Percentiles rank a stretch among this genome's conserved stretches.
phyloP scores from a whole-genome alignment of 257 asterid genomes.

The Ilex aquifolium region DNA sequence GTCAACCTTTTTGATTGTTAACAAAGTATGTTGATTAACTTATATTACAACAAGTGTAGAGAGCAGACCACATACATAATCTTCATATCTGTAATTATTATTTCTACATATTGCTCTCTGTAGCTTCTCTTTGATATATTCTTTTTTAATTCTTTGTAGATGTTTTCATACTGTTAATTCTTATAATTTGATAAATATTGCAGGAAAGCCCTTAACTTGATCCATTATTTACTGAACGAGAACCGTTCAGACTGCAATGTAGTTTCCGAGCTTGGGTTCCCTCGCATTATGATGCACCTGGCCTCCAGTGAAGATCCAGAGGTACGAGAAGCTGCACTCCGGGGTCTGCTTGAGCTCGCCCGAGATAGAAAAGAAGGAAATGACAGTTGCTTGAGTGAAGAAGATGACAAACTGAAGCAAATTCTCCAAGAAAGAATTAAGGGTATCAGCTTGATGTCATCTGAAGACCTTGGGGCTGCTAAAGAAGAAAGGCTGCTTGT shows the following conservation, averaged over 20 bases:
- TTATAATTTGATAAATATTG: constrained; percentile 6
- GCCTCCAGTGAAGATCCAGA: constrained; percentile 69
- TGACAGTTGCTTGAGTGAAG: constrained; percentile 24
- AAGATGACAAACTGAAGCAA: constrained; percentile 58
- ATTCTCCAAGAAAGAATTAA: constrained; percentile 55
- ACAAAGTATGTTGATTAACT: too few relatives aligned
- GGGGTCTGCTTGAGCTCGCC: constrained; percentile 67
- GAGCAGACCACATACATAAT: too few relatives aligned
- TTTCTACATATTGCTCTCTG: background rate
- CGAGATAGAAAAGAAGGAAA: constrained; percentile 26
- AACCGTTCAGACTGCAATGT: constrained; percentile 48
- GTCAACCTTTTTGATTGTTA: background rate
- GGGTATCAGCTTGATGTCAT: constrained; percentile 53
- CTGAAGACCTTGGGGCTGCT: constrained; percentile 73
- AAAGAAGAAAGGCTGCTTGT: constrained; percentile 76
- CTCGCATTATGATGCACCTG: constrained; percentile 62
- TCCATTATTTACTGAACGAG: constrained; percentile 53
- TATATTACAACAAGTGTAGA: too few relatives aligned
- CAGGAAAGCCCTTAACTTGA: constrained; percentile 89
- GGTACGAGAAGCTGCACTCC: constrained; percentile 81
- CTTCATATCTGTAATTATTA: too few relatives aligned
- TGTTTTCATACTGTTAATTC: background rate
- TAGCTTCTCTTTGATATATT: background rate
- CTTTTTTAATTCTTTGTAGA: background rate
- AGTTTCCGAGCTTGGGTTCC: constrained; percentile 59